Conservation (phyloP, 2,329 filamentous ascomycete species). For the Lasiodiplodia hormozganensis region DNA sequence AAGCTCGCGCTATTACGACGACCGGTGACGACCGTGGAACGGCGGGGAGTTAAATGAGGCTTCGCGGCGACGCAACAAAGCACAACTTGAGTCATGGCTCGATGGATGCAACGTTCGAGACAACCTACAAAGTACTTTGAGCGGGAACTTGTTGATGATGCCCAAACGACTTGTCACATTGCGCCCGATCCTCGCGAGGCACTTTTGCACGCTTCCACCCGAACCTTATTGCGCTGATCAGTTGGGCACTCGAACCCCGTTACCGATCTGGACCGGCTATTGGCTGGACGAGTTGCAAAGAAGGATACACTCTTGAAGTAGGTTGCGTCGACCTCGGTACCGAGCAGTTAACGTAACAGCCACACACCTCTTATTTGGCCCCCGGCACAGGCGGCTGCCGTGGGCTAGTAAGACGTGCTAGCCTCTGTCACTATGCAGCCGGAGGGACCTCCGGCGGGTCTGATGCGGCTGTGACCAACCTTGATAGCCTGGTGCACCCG, state of each 20-base stretch:
- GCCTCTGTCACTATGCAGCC: background rate
- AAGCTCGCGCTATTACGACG: too few relatives aligned
- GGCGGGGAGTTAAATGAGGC: too few relatives aligned
- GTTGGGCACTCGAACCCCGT: background rate
- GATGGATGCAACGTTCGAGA: too few relatives aligned
- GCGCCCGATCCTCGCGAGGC: background rate
- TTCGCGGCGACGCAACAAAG: too few relatives aligned
- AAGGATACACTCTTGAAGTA: background rate
- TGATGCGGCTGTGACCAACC: background rate
- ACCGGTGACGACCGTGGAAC: too few relatives aligned
- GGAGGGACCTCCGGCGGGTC: background rate
- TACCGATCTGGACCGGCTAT: background rate
- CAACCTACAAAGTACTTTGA: too few relatives aligned
- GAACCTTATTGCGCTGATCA: background rate
- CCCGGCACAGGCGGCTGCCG: background rate
- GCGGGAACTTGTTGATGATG: too few relatives aligned
- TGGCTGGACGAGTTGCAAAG: background rate
- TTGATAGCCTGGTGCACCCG: background rate
- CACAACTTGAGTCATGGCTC: too few relatives aligned
- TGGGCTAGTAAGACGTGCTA: background rate
- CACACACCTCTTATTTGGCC: slow-evolving; percentile 1
- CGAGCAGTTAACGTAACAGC: background rate
- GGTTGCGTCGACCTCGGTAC: background rate
- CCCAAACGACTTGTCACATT: background rate
- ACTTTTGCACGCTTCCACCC: background rate